A percentile compares a stretch with the other conserved stretches of the same genome.
Evolutionary conservation across 2,329 filamentous ascomycete species (phyloP).

Genomic region (Epichloe uncinata): DNA sequence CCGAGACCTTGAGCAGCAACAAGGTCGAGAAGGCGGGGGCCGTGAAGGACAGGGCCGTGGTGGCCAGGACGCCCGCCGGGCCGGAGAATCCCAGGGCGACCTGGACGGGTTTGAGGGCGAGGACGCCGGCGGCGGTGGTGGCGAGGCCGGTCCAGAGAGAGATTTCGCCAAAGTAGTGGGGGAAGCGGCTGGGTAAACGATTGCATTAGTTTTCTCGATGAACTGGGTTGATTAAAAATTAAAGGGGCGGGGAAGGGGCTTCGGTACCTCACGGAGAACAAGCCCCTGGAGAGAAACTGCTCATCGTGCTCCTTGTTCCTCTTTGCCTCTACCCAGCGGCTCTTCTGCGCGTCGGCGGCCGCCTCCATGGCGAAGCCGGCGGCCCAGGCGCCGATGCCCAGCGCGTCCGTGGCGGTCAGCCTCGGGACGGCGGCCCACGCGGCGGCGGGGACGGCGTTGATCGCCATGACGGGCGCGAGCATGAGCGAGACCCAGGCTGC

Average conservation of each 20-base stretch:
- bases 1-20: conserved; percentile 48
- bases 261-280: conserved; percentile 40
- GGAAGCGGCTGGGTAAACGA: conserved; percentile 44
- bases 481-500: conserved; percentile 57
- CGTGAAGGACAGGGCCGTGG: conserved; percentile 32
- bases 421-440: conserved; percentile 33
- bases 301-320: conserved; percentile 53
- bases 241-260: no score
- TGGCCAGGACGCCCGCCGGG: conserved; percentile 15
- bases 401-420: conserved; percentile 36
- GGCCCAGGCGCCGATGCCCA: conserved; percentile 44
- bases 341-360: conserved; percentile 51
- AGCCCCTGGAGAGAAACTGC: conserved; percentile 48
- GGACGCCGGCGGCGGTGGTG: conserved; percentile 40
- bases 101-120: conserved; percentile 41
- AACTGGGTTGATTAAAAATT: no score
- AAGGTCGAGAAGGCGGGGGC: conserved; percentile 54
- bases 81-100: conserved; percentile 42
- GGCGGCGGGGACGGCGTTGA: conserved; percentile 47
- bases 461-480: conserved; percentile 48
- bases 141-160: conserved; percentile 58
- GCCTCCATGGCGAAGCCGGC: conserved; percentile 49
- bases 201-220: no score
- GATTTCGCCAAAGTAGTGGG: conserved; percentile 61
- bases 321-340: conserved; percentile 45